These are phyloP conservation scores for Hippophae rhamnoides DNA, from an alignment of 306 rosid species.

Conservation along the genomic window DNA sequence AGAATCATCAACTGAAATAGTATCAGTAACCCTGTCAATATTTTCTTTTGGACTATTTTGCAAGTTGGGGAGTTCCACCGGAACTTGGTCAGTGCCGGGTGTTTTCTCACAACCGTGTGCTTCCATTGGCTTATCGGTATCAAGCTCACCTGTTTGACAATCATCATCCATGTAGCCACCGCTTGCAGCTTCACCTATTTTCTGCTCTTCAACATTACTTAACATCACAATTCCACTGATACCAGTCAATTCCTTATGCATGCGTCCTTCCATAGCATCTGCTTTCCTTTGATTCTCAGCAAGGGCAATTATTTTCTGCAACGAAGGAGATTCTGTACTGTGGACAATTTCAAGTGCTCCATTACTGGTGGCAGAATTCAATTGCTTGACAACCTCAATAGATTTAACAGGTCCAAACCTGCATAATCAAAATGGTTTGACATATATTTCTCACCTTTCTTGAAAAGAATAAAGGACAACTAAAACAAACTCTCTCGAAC, in stretches of 20 bases:
- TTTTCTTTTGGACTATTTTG: constrained; percentile 23
- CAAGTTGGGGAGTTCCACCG: constrained; percentile 21
- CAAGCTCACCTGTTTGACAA: constrained; percentile 26
- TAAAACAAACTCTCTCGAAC: constrained; percentile 31
- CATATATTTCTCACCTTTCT: constrained; percentile 3
- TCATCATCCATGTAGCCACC: constrained; percentile 22
- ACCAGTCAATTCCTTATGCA: constrained; percentile 5
- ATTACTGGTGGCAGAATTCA: constrained; percentile 17
- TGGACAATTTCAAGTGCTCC: constrained; percentile 24
- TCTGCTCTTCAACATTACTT: constrained; percentile 14
- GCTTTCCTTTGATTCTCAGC: constrained; percentile 14
- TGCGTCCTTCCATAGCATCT: constrained; percentile 18
- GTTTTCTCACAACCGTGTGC: constrained; percentile 12
- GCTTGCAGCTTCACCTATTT: constrained; percentile 23
- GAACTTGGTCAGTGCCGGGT: not conserved
- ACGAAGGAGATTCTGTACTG: constrained; percentile 21
- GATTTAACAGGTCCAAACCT: constrained; percentile 85
- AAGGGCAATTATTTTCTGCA: constrained; percentile 3
- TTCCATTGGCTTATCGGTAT: constrained; percentile 14
- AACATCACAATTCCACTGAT: constrained; percentile 17
- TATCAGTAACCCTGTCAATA: constrained; percentile 22
- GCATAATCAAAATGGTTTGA: constrained; percentile 21
- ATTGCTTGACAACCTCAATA: constrained; percentile 47
- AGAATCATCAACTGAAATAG: constrained; percentile 10
- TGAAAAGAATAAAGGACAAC: constrained; percentile 5